These are phyloP conservation scores for Salicornia ramosissima DNA, from an alignment of 148 eudicot species.

Conservation along the genomic window DNA sequence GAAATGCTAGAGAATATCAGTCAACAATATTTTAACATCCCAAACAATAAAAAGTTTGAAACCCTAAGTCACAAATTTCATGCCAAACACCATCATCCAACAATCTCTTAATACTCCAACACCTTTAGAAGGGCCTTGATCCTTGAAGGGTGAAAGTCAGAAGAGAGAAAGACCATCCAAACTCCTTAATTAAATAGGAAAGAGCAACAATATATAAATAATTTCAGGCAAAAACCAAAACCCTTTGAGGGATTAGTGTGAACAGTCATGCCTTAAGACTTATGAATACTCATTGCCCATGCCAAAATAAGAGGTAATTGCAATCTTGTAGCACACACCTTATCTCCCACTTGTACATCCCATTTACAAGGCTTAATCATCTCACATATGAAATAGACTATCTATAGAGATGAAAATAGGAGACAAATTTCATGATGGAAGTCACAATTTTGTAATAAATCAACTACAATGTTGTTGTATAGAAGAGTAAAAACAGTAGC, in stretches of 20 bases:
- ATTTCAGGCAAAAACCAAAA: constrained; percentile 67
- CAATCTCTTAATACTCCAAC: constrained; percentile 48
- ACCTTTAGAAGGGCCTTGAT: constrained; percentile 77
- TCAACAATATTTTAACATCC: too few species aligned
- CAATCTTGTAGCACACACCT: constrained; percentile 36
- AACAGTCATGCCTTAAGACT: constrained; percentile 82
- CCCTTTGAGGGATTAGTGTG: constrained; percentile 56
- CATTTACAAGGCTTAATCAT: constrained; percentile 34
- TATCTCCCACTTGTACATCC: constrained; percentile 44
- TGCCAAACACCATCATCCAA: too few species aligned
- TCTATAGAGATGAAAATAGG: too few species aligned
- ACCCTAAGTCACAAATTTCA: too few species aligned
- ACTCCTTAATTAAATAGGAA: constrained; percentile 54
- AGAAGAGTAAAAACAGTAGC: constrained; percentile 7
- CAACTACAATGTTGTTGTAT: constrained; percentile 91
- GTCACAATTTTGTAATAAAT: too few species aligned
- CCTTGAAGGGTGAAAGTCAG: constrained; percentile 44
- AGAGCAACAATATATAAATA: constrained; percentile 83
- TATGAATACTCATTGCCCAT: constrained; percentile 82
- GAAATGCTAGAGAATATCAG: too few species aligned
- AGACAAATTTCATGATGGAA: too few species aligned
- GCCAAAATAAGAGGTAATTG: constrained; percentile 75
- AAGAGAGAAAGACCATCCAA: constrained; percentile 55
- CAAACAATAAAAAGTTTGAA: too few species aligned
- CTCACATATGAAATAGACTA: too few species aligned